Percentiles rank a stretch among this genome's conserved stretches.
Evolutionary conservation across 768 basidiomycete species (phyloP).

Genomic region (Phylloporus arenicola): DNA sequence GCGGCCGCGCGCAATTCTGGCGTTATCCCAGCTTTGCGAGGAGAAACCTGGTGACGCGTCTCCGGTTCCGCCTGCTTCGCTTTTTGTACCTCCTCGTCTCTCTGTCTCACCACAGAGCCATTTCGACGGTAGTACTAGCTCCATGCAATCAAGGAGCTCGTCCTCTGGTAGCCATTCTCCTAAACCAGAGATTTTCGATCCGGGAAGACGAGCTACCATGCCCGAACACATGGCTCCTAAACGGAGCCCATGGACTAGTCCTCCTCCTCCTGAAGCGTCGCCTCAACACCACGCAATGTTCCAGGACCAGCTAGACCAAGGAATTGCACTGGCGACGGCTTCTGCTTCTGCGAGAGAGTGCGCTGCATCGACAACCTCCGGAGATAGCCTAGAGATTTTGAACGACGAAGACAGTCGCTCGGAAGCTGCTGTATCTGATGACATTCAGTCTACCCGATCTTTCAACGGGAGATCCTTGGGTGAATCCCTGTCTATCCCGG

Average conservation of each 20-base stretch:
- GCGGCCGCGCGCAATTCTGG: constrained; percentile 74
- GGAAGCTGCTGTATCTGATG: constrained; percentile 60
- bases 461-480: constrained; percentile 47
- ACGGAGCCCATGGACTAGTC: constrained; percentile 79
- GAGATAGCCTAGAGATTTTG: constrained; percentile 52
- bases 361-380: constrained; percentile 48
- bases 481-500: constrained; percentile 12
- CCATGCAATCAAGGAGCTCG: constrained; percentile 45
- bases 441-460: constrained; percentile 63
- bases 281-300: constrained; percentile 60
- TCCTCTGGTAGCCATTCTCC: constrained; percentile 50
- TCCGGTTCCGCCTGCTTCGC: constrained; percentile 35
- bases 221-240: constrained; percentile 80
- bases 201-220: constrained; percentile 31
- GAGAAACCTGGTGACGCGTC: constrained; percentile 61
- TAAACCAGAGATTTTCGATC: constrained; percentile 42
- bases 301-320: constrained; percentile 59
- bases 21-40: constrained; percentile 86
- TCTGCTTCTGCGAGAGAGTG: constrained; percentile 55
- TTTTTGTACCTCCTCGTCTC: constrained; percentile 43
- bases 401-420: constrained; percentile 63
- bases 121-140: constrained; percentile 60
- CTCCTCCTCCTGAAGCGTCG: constrained; percentile 73
- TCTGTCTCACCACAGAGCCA: constrained; percentile 62
- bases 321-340: constrained; percentile 64